Percentiles rank a stretch among this genome's conserved stretches.
Evolutionary conservation across 2,329 filamentous ascomycete species (phyloP).

Genomic region (Colletotrichum sp.): DNA sequence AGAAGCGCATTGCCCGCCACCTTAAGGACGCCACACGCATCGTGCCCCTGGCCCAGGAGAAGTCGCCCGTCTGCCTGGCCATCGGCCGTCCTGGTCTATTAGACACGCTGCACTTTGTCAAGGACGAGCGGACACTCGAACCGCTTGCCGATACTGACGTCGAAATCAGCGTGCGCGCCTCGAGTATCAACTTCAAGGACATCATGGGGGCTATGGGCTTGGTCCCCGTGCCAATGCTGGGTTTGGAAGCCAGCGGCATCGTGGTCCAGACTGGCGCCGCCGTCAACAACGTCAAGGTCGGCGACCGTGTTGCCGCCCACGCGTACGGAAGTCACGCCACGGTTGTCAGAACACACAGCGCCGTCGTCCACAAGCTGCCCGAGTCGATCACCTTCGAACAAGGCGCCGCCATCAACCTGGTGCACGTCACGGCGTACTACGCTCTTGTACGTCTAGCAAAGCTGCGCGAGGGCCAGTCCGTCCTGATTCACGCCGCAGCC

Average conservation of each 20-base stretch:
- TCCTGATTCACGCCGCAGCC: slow-evolving; percentile 31
- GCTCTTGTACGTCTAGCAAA: slow-evolving; percentile 31
- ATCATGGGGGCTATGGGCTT: slow-evolving; percentile 31
- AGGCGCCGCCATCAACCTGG: slow-evolving; percentile 28
- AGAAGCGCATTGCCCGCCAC: slow-evolving; percentile 26
- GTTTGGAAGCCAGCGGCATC: slow-evolving; percentile 29
- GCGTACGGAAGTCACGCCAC: not conserved
- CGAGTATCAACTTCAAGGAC: slow-evolving; percentile 39
- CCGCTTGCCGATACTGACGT: slow-evolving; percentile 26
- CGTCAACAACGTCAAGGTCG: slow-evolving; percentile 6
- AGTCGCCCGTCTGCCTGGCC: not conserved
- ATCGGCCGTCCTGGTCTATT: slow-evolving; percentile 27
- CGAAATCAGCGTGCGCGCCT: slow-evolving; percentile 33
- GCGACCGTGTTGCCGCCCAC: slow-evolving; percentile 10
- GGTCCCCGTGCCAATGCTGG: slow-evolving; percentile 24
- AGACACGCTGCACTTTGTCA: slow-evolving; percentile 29
- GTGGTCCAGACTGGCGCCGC: slow-evolving; percentile 21
- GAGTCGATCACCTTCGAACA: slow-evolving; percentile 35
- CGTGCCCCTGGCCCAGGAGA: not conserved
- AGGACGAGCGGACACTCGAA: slow-evolving; percentile 24
- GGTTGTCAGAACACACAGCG: not conserved
- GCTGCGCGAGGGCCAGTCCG: slow-evolving; percentile 24
- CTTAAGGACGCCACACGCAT: slow-evolving; percentile 19
- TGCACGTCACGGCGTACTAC: slow-evolving; percentile 35
- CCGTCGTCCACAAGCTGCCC: slow-evolving; percentile 32